Percentiles rank a stretch among this genome's conserved stretches.
Conservation (phyloP, 257 asterid genomes). For the Ajuga chamaepitys region DNA sequence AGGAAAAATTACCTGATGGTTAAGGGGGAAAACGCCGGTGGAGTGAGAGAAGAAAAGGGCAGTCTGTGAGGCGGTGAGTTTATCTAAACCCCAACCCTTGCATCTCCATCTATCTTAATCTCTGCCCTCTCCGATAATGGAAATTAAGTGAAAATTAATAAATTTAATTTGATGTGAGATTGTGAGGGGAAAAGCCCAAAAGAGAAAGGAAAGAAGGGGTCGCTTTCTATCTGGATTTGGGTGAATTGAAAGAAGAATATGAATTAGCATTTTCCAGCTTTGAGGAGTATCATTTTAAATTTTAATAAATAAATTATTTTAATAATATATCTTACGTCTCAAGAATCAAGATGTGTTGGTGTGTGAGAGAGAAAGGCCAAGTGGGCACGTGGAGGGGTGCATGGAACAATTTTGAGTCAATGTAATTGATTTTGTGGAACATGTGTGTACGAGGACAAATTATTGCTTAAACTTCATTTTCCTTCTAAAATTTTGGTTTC, state of each 20-base stretch:
- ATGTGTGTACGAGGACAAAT: no score
- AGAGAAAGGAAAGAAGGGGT: background rate
- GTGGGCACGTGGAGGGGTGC: slow-evolving; percentile 30
- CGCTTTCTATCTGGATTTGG: slow-evolving; percentile 29
- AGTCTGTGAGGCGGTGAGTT: slow-evolving; percentile 22
- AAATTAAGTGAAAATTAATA: background rate
- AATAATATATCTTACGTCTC: background rate
- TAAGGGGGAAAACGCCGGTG: background rate
- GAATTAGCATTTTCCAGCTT: background rate
- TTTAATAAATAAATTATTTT: no score
- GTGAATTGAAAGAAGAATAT: background rate
- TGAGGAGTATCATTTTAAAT: background rate
- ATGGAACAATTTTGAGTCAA: slow-evolving; percentile 25
- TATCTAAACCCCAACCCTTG: slow-evolving; percentile 15
- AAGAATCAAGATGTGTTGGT: background rate
- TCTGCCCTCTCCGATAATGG: background rate
- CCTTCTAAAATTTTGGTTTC: no score
- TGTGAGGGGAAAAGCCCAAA: slow-evolving; percentile 11
- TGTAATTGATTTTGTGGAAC: no score
- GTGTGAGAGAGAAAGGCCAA: background rate
- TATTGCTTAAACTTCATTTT: no score
- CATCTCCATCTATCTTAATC: background rate
- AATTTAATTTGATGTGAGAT: background rate
- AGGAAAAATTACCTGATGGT: slow-evolving; percentile 21
- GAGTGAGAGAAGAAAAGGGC: slow-evolving; percentile 10